Conservation (phyloP, 345 rosid species). For the Aegle marmelos region DNA sequence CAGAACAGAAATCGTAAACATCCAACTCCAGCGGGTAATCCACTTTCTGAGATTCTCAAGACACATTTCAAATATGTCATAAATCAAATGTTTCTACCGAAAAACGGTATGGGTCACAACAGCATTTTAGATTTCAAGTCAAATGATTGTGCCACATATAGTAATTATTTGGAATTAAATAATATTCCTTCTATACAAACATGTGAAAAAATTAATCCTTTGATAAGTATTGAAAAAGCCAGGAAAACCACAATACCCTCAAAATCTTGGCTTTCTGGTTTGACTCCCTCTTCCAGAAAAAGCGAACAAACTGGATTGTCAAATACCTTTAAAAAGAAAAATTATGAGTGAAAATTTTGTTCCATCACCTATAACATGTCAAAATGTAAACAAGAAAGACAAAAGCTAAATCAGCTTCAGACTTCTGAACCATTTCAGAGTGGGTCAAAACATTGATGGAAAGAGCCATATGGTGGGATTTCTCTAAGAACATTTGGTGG, state of each 20-base stretch:
- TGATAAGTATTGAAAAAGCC: neutral
- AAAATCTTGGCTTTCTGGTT: slow-evolving; percentile 98
- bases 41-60: slow-evolving; percentile 67
- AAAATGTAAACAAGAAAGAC: slow-evolving; percentile 2
- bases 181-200: neutral
- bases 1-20: slow-evolving; percentile 86
- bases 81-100: neutral
- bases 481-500: neutral
- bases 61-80: neutral
- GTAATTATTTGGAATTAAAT: neutral
- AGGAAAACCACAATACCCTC: slow-evolving; percentile 49
- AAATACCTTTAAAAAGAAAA: slow-evolving; percentile 61
- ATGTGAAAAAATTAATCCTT: neutral
- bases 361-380: neutral
- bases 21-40: slow-evolving; percentile 96
- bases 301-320: slow-evolving; percentile 97
- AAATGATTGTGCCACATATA: neutral
- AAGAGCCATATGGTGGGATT: neutral
- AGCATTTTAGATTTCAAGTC: neutral
- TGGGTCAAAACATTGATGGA: neutral
- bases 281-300: slow-evolving; percentile 99
- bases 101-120: neutral
- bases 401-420: neutral
- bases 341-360: neutral
- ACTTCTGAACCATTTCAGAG: neutral